Evolutionary conservation across 108 stramenopile genomes (phyloP), one percentile per base, ranked within the genome.

Genomic region (Cyclostephanos tholiformis): DNA sequence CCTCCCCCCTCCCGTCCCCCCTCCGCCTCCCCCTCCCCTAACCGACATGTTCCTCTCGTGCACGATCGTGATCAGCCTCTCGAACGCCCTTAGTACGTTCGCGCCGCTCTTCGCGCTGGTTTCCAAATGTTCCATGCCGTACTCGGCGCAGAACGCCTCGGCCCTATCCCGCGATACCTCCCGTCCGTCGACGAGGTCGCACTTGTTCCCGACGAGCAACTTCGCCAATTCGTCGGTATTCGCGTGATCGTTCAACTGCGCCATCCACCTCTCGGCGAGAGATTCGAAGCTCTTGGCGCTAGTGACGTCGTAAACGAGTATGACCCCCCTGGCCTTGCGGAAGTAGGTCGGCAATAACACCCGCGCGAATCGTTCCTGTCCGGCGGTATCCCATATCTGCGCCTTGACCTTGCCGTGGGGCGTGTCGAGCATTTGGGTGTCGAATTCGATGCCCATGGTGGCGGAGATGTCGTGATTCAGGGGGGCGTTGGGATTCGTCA

Each of bases 381-480:
- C 95, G 29, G 95, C 95, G 16, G 95, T 96, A 69, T 96, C 95
- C 95, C 95, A 96, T 56, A 96, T 92, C 76, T 96, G 95, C 3
- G 95, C 95, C 82, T 96, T 96, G 68, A 96, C 95, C 63, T 92
- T 92, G 13, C 95, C 95, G 38, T 91, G 90, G 35, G 82, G 81
- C 13, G 95, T 96, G 72, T 96, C 91, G 8, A 96, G 84, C 91
- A 96, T 90, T 81, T 96, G 95, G 20, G 95, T 96, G 81, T 96
- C 95, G 76, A 96, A 96, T 71, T 96, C 95, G 72, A 96, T 96
- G 11, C 95, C 95, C 95, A 96, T 96, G 35, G 95, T 96, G 62
- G 95, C 95, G 11, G 89, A 88, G 70, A 96, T 92, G 71, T 93
- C 90, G 80, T 94, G 92, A 67, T 94, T 94, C 32, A 96, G 82